Conservation (phyloP, 495 filamentous ascomycete genomes). For the Podospora anserina region DNA sequence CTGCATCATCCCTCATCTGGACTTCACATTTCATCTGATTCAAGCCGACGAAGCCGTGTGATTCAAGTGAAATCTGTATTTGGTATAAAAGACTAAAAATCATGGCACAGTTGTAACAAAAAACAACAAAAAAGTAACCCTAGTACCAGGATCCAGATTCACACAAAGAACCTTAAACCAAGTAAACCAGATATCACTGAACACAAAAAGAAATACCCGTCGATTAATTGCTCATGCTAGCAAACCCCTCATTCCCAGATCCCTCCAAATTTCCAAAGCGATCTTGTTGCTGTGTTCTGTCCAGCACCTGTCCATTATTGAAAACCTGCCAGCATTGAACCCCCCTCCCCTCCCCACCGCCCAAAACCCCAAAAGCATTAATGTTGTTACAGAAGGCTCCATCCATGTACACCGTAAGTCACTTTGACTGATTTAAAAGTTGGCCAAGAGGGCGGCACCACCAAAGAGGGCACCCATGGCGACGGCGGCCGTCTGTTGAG, state of each 20-base stretch:
- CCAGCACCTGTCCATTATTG: not conserved
- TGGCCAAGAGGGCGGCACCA: constrained; percentile 32
- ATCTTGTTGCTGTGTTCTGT: not conserved
- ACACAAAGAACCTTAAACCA: not conserved
- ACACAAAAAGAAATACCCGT: not conserved
- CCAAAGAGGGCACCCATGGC: constrained; percentile 40
- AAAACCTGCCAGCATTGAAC: not conserved
- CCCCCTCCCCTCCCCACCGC: too few species aligned
- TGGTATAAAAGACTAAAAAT: not conserved
- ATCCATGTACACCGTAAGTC: not conserved
- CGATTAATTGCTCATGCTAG: not conserved
- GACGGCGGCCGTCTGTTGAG: constrained; percentile 34
- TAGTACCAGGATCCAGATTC: not conserved
- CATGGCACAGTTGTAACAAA: not conserved
- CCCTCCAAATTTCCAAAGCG: not conserved
- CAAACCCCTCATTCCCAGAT: not conserved
- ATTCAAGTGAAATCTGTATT: not conserved
- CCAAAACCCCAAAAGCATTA: not conserved
- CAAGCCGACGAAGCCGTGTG: not conserved
- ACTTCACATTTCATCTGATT: not conserved
- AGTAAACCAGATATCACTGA: not conserved
- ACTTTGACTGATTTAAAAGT: constrained; percentile 22
- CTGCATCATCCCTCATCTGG: not conserved
- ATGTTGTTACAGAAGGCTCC: not conserved
- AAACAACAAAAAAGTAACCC: not conserved